Base-by-base conservation (phyloP, 2,329 filamentous ascomycete species). In the Hypoxylon rubiginosum region DNA sequence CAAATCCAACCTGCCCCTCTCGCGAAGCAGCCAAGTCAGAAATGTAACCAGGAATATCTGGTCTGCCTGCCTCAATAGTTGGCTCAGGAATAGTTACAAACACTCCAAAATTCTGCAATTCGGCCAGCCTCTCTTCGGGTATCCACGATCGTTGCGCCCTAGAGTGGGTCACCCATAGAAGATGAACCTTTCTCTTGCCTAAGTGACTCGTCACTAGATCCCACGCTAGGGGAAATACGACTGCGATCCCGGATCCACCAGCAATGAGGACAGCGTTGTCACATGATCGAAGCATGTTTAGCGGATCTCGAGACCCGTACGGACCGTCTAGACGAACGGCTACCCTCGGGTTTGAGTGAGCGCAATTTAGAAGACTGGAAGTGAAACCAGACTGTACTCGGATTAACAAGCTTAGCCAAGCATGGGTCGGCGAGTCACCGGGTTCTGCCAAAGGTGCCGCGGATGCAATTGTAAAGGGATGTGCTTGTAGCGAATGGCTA, bases 381-480 rank as follows among this genome's bases (percentile, higher is more conserved):
- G 88, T 88, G 77, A 91, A 91, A 11, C 89, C 88, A 48, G 82
- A 76, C 68, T 88, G 85, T 4, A 85, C 84, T 66, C 89, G 85
- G 66, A 91, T 86, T 28, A 90, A 81, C 11, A 91, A 82, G 11
- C 82, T 81, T 66, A 90, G 78, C 79, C 81, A 85, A 3, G 84
- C 84, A 66, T 86, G 83, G 11, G 72, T 68, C n/a, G 78, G 67
- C 24, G 62, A 62, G 15, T 64, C 57, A 19, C 66, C 66, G 3
- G 62, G 17, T 17, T 59, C 54, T 8, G 4, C 30, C 8, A 57
- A 34, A 1, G 86, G 85, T 9, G 87, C 87, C 0, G 84, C 83
- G 2, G 88, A 90, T 15, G 88, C 85, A 58, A 91, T 90, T 8
- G 88, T 91, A 76, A 91, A 91, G 0, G 89, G 89, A 72, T 91